A percentile compares a stretch with the other conserved stretches of the same genome.
These are phyloP conservation scores for Zea mays DNA, from an alignment of 176 grass and related monocot species.

Conservation along the genomic window Zm-B73-REFERENCE-NAM-5.0 NC_050099.1:18845001-18845500, in stretches of 20 bases:
- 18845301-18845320: slow-evolving; percentile 78
- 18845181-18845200: background rate
- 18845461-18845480: slow-evolving; percentile 34
- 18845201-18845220: background rate
- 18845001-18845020: slow-evolving; percentile 34
- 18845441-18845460: slow-evolving; percentile 31
- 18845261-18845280: slow-evolving; percentile 49
- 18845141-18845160: slow-evolving; percentile 57
- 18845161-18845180: slow-evolving; percentile 41
- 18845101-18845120: slow-evolving; percentile 77
- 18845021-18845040: slow-evolving; percentile 58
- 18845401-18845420: background rate
- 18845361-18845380: slow-evolving; percentile 72
- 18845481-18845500: slow-evolving; percentile 44
- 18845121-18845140: slow-evolving; percentile 62
- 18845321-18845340: slow-evolving; percentile 69
- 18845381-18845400: background rate
- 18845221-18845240: background rate
- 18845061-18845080: slow-evolving; percentile 69
- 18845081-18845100: slow-evolving; percentile 79
- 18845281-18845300: slow-evolving; percentile 72
- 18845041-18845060: slow-evolving; percentile 67
- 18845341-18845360: slow-evolving; percentile 76
- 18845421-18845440: slow-evolving; percentile 4
- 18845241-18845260: slow-evolving; percentile 26